These are phyloP conservation scores for Nicotiana undulata DNA, from an alignment of 257 asterid genomes.

Conservation along the genomic window DNA sequence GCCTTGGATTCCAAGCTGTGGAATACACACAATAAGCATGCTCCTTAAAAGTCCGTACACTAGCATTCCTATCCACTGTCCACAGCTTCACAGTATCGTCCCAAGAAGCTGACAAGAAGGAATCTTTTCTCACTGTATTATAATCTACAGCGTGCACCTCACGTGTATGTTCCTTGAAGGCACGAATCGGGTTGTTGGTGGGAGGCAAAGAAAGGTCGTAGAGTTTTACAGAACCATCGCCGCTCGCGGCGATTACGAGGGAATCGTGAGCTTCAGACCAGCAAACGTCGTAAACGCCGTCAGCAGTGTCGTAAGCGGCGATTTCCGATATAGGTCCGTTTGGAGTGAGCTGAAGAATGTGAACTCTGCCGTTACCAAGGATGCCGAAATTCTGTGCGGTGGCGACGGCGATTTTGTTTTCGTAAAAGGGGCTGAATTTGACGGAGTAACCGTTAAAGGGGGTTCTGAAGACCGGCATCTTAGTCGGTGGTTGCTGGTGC, in stretches of 20 bases:
- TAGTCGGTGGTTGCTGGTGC: constrained; percentile 15
- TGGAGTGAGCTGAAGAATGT: constrained; percentile 74
- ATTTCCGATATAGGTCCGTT: constrained; percentile 43
- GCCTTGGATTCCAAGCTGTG: constrained; percentile 91
- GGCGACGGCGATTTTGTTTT: constrained; percentile 77
- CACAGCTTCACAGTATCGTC: constrained; percentile 87
- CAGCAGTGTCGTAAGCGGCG: constrained; percentile 85
- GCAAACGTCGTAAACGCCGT: constrained; percentile 87
- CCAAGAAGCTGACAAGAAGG: constrained; percentile 91
- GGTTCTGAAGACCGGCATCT: constrained; percentile 70
- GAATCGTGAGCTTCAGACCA: constrained; percentile 99
- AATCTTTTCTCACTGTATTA: constrained; percentile 76
- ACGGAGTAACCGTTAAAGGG: constrained; percentile 94
- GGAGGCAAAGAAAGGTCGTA: constrained; percentile 78
- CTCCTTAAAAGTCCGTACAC: constrained; percentile 94
- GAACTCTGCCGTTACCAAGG: constrained; percentile 94
- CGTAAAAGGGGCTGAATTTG: constrained; percentile 91
- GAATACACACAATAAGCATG: constrained; percentile 92
- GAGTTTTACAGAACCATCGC: constrained; percentile 87
- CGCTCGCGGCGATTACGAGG: constrained; percentile 71
- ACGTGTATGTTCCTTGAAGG: constrained; percentile 85
- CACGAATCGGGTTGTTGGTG: constrained; percentile 75
- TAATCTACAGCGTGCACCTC: constrained; percentile 90
- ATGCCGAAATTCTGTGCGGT: constrained; percentile 94
- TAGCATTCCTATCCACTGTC: constrained; percentile 85